Conservation (phyloP, 805 yeast species). For the Wickerhamomyces queroliae region DNA sequence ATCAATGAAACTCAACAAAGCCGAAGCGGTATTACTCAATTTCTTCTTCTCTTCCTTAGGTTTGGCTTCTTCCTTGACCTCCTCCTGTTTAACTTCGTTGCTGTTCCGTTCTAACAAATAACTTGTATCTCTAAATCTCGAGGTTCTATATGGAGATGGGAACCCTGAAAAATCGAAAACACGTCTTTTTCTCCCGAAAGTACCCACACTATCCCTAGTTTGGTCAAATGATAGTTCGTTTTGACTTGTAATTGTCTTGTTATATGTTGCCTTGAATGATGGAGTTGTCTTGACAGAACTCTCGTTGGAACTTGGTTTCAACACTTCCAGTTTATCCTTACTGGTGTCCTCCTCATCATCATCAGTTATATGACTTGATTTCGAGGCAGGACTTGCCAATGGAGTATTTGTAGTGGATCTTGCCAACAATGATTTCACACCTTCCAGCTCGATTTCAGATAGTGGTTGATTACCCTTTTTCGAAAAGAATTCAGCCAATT, state of each 20-base stretch:
- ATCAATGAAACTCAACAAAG: conserved; percentile 40
- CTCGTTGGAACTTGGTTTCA: conserved; percentile 3
- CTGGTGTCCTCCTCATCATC: conserved; percentile 3
- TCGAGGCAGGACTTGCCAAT: conserved; percentile 11
- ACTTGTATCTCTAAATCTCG: conserved; percentile 19
- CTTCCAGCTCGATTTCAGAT: conserved; percentile 71
- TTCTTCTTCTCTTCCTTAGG: conserved; percentile 18
- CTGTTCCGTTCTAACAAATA: conserved; percentile 1
- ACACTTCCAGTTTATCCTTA: conserved; percentile 1
- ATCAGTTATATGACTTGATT: conserved; percentile 2
- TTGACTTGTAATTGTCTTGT: conserved; percentile 5
- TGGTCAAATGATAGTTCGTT: conserved; percentile 11
- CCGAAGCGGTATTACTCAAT: conserved; percentile 42
- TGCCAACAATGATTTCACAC: conserved; percentile 59
- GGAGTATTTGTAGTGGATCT: conserved; percentile 32
- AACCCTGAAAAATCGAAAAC: conserved; percentile 32
- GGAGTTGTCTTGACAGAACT: conserved; percentile 19
- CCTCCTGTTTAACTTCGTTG: not conserved
- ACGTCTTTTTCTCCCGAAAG: conserved; percentile 20
- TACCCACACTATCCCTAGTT: conserved; percentile 11
- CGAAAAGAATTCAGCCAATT: conserved; percentile 64
- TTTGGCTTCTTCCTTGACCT: not conserved
- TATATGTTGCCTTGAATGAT: conserved; percentile 29
- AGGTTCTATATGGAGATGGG: conserved; percentile 33
- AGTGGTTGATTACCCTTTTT: conserved; percentile 72